Conservation (phyloP, 148 eudicot species). For the Vaccinium darrowii region DNA sequence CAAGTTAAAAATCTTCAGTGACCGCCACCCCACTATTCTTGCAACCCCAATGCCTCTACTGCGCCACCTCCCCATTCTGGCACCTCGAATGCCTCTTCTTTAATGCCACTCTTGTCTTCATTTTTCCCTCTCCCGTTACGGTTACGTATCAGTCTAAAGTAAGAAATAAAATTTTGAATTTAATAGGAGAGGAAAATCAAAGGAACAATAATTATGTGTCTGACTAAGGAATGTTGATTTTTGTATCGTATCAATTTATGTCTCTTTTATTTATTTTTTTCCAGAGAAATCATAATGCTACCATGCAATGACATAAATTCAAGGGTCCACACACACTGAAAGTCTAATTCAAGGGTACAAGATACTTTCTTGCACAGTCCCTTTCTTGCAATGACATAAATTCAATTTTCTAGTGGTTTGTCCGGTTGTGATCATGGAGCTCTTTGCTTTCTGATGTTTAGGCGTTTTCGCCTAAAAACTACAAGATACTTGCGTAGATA, state of each 20-base stretch:
- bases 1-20: too few species aligned
- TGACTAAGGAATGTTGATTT: neutral
- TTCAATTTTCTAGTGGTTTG: too few species aligned
- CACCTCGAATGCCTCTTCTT: neutral
- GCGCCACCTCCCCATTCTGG: neutral
- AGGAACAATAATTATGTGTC: neutral
- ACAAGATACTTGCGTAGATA: neutral
- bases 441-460: too few species aligned
- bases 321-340: too few species aligned
- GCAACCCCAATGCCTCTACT: neutral
- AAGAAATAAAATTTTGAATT: neutral
- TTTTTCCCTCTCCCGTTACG: neutral
- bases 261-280: neutral
- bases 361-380: too few species aligned
- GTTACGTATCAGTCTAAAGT: neutral
- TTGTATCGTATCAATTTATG: neutral
- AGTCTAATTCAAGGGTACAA: too few species aligned
- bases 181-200: neutral
- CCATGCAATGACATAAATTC: neutral
- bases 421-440: too few species aligned
- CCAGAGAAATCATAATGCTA: neutral
- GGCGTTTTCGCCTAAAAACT: too few species aligned
- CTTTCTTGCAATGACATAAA: too few species aligned
- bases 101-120: neutral
- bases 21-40: too few species aligned